phyloP scores from a whole-genome alignment of 1,284 basidiomycete genomes.

The Rhodotorula glutinis region DNA sequence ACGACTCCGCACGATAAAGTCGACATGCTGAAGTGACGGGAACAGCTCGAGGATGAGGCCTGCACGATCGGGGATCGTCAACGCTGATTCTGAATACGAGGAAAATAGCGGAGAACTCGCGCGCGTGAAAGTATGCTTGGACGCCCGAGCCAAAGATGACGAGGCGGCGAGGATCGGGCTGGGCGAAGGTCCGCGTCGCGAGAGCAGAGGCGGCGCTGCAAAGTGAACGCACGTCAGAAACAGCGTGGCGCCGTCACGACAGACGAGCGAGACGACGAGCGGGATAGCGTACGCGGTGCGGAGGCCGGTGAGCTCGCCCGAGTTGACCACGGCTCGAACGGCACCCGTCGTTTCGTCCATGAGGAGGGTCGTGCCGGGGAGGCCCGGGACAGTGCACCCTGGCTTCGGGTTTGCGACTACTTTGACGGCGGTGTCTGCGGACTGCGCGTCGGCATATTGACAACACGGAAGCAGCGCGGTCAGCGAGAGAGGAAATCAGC shows the following conservation, averaged over 20 bases:
- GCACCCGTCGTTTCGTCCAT: constrained; percentile 36
- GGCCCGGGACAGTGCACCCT: constrained; percentile 19
- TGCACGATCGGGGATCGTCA: neutral
- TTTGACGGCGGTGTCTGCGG: constrained; percentile 30
- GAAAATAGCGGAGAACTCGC: too few relatives aligned
- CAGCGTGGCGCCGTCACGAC: too few relatives aligned
- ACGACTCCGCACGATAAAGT: constrained; percentile 18
- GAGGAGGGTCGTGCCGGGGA: constrained; percentile 38
- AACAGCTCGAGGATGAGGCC: constrained; percentile 38
- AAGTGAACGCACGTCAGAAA: neutral
- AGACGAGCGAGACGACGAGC: too few relatives aligned
- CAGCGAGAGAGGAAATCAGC: too few relatives aligned
- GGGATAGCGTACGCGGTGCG: constrained; percentile 38
- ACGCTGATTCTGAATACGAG: too few relatives aligned
- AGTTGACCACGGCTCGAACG: constrained; percentile 34
- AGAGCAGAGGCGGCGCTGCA: constrained; percentile 33
- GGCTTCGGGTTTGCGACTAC: constrained; percentile 37
- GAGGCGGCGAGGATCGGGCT: constrained; percentile 13
- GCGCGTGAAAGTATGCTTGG: constrained; percentile 39
- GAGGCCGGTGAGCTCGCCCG: constrained; percentile 34
- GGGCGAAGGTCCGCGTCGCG: constrained; percentile 23
- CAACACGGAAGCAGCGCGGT: too few relatives aligned
- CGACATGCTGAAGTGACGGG: constrained; percentile 11
- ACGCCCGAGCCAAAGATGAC: constrained; percentile 39
- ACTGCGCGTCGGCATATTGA: too few relatives aligned